These are phyloP conservation scores for Pseudocercospora cruenta DNA, from an alignment of 2,329 filamentous ascomycete genomes.

Conservation along the genomic window DNA sequence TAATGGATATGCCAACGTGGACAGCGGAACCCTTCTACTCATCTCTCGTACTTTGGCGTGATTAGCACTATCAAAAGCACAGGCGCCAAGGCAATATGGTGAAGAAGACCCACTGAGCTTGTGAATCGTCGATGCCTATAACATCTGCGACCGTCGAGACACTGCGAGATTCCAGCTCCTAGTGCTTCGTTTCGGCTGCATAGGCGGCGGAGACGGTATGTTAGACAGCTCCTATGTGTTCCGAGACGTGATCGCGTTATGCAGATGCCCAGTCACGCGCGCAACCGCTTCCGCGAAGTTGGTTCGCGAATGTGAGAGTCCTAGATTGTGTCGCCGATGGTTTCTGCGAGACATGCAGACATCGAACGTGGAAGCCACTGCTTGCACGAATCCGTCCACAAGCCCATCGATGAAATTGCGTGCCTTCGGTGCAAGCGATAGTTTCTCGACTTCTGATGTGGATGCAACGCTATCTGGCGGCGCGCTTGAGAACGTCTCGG, in stretches of 20 bases:
- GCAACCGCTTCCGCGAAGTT: background rate
- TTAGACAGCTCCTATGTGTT: background rate
- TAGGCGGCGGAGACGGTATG: background rate
- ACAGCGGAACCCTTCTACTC: background rate
- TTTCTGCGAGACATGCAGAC: background rate
- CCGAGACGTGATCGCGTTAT: conserved; percentile 5
- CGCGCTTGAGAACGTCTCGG: background rate
- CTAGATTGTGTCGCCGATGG: background rate
- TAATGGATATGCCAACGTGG: background rate
- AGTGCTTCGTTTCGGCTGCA: conserved; percentile 7
- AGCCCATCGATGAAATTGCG: background rate
- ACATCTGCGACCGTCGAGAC: conserved; percentile 2
- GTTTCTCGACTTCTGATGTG: background rate
- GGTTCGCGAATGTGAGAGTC: background rate
- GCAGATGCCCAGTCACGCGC: conserved; percentile 9
- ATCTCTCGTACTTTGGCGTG: background rate
- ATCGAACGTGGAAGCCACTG: background rate
- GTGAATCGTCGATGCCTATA: conserved; percentile 2
- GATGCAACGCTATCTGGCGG: background rate
- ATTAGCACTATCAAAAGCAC: background rate
- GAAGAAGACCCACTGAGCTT: background rate
- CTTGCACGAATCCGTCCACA: background rate
- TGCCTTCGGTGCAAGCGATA: too few species aligned
- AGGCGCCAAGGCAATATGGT: background rate
- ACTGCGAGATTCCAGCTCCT: background rate